Conservation (phyloP, 345 rosid species). For the Syzygium aromaticum region DNA sequence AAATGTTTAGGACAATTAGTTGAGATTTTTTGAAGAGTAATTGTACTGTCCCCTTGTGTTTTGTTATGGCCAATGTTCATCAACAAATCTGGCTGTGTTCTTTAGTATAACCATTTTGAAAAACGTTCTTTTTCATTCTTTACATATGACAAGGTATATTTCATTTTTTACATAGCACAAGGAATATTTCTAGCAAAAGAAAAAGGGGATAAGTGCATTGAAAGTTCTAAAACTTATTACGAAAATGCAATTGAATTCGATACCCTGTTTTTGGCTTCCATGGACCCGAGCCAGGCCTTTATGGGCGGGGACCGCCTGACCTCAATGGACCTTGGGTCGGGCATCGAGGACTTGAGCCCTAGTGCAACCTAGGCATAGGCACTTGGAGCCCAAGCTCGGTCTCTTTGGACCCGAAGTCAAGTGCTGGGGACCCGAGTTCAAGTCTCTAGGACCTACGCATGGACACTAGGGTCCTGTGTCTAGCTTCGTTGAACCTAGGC, state of each 20-base stretch:
- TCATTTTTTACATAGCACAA: neutral
- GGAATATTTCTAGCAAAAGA: neutral
- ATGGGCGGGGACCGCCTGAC: no score
- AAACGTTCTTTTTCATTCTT: neutral
- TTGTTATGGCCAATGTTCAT: neutral
- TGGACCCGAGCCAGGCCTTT: no score
- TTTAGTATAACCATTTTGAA: neutral
- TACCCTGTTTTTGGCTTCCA: no score
- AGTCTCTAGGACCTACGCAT: neutral
- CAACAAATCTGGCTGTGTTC: neutral
- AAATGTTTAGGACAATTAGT: neutral
- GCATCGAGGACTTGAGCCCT: neutral
- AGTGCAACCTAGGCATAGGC: neutral
- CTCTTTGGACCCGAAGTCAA: neutral
- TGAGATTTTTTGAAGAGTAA: neutral
- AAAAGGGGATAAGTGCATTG: no score
- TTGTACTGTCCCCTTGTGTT: neutral
- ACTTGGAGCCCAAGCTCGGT: accelerated
- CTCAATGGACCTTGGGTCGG: accelerated
- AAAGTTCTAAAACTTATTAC: no score
- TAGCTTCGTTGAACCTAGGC: accelerated
- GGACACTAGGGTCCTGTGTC: accelerated
- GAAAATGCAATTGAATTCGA: no score
- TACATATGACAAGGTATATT: no score
- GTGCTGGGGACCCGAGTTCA: accelerated